Evolutionary conservation across 2,329 filamentous ascomycete genomes (phyloP), one percentile per base, ranked within the genome.

Genomic region (Sphaerostilbella broomeana): DNA sequence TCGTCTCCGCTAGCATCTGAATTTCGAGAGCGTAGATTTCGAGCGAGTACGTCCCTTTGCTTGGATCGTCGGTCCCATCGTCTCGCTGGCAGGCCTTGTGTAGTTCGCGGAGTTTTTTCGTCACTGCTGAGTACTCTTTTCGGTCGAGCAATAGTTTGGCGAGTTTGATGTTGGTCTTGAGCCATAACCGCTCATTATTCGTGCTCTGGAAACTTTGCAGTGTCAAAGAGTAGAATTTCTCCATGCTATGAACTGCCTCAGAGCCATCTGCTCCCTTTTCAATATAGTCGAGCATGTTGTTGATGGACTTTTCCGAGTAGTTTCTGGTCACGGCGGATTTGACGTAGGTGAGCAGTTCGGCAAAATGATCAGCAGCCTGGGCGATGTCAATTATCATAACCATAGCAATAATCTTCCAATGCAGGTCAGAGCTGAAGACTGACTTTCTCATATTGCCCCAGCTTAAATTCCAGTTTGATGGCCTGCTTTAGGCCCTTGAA

Each of bases 261-360:
- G 78, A 64, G 19, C 79, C 81, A 17, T 82, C 74, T 10, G 79
- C 73, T n/a, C 79, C 85, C 65, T 95, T 97, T 63, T 97, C 90
- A 50, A 98, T 92, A 60, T 84, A 94, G 66, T 97, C 92, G 32
- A 98, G 79, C 82, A 98, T 95, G 62, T 95, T 97, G 67, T 97
- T 97, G 68, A 98, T 95, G 10, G 90, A 97, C 62, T 97, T 97
- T 64, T 98, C 92, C 2, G 92, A 95, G 65, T 97, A 97, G 65
- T 97, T 98, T 47, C 92, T 81, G 27, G 92, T 97, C 32, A 98
- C 90, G 6, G 90, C 90, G 3, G 86, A 94, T 63, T 92, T 95
- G 67, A 97, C 89, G 56, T 97, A 98, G 32, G 89, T 97, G 49
- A 98, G 79, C 20, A 98, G 86, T 65, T 97, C 88, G 49, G 79